Percentiles rank a stretch among this genome's conserved stretches.
Conservation (phyloP, 108 stramenopile genomes). For the Hondaea fermentalgiana region DNA sequence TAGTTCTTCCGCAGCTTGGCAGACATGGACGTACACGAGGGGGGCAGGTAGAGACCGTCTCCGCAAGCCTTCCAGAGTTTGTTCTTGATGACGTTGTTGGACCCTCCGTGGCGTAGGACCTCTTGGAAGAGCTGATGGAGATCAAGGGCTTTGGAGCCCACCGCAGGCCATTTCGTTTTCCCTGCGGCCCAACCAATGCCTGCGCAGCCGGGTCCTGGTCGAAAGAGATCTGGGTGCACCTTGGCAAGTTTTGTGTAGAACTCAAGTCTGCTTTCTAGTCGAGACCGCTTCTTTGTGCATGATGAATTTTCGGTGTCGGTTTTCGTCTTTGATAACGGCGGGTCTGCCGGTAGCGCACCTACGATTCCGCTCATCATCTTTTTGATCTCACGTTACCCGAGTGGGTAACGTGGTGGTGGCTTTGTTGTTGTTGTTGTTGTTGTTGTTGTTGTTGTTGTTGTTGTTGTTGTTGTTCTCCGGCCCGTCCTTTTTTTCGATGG, state of each 20-base stretch:
- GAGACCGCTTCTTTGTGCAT: background rate
- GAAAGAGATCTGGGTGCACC: background rate
- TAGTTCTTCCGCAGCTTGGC: background rate
- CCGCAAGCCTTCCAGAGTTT: background rate
- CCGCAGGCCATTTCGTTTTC: background rate
- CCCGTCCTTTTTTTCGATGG: no score
- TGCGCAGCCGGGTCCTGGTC: background rate
- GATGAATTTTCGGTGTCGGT: no score
- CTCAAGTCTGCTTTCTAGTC: background rate
- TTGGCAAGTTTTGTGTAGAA: background rate
- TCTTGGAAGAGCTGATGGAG: background rate
- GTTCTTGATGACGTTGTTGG: background rate
- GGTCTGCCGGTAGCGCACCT: no score
- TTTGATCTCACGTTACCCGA: no score
- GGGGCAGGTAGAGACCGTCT: background rate
- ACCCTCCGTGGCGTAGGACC: background rate
- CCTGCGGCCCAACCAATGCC: background rate
- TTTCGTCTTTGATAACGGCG: no score
- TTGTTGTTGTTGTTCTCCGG: no score
- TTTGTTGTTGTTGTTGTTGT: no score
- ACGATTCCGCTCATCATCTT: no score
- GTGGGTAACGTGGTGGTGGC: no score
- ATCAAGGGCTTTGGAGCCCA: background rate
- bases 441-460: no score
- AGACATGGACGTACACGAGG: background rate